Evolutionary conservation across 208 protist species (phyloP), one percentile per base, ranked within the genome.

Genomic region (Jaenimonas drosophilae): DNA sequence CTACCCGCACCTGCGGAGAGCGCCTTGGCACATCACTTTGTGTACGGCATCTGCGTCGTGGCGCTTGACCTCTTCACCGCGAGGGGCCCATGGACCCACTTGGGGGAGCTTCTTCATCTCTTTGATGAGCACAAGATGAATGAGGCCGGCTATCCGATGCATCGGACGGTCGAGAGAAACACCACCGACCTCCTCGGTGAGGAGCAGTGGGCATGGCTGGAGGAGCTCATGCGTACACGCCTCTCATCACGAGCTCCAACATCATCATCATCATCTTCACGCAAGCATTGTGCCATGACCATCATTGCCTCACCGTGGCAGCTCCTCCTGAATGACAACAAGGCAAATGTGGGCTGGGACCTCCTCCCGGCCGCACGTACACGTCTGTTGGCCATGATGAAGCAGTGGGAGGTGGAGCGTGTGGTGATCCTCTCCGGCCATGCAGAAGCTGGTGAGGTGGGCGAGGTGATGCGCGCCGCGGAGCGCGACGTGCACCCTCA

Each of bases 191-290:
- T 91, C 17, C 62, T 94, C 14, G 86, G 86, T 4, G 41, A 72
- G 3, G 30, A 29, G 36, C 86, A 94, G 81, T 94, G 81, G 81
- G 26, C 28, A 28, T 94, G 86, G 86, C 59, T 94, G 20, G 78
- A 87, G 45, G 25, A 58, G n/a, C 52, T 45, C 0, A 39, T 89
- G 2, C 34, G 42, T 5, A 50, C 64, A 3, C 56, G 66, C 27
- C 23, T 64, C 33, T 48, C 59, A 14, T 27, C 39, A 1, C 20
- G 28, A 4, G 36, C 52, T 17, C 31, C 43, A 14, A 9, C 4
- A n/a, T 17, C 36, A 27, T 45, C 25, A 24, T 24, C 16, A 26
- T 17, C 20, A 63, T 47, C 49, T 37, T 11, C 16, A 7, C 37
- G 37, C 6, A 25, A 34, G 12, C 56, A 60, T 37, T 85, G 76